Evolutionary conservation across 2,329 filamentous ascomycete genomes (phyloP), one percentile per base, ranked within the genome.

Genomic region (Geosmithia putterillii): DNA sequence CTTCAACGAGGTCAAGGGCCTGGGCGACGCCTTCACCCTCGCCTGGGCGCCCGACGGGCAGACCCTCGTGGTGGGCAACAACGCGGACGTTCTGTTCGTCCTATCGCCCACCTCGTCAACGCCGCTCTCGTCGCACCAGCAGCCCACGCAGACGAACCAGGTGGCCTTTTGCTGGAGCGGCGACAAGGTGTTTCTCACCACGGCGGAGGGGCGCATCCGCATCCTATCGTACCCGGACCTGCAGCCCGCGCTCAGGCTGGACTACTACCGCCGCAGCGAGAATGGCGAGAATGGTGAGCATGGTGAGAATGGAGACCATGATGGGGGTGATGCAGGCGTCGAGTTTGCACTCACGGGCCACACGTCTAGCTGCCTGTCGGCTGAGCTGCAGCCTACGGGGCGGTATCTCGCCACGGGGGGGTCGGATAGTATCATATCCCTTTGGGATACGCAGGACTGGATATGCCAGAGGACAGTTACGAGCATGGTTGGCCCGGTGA

Each of bases 371-470:
- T 86, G 82, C 53, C 69, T 84, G 47, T 73, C 77, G 8, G 71
- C 79, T 12, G 80, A 81, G 48, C 64, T 88, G 52, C 83, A 84
- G 48, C 83, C 85, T 1, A 78, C 75, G 38, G 84, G 79, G 36
- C 71, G 78, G 37, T 83, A 80, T 54, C 67, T 90, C 38, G 85
- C 85, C 0, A 83, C 83, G 0, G 85, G 84, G 23, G 83, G 83
- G 9, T 78, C 79, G 9, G 85, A 90, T 54, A 83, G 81, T 1
- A 73, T 86, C 42, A 82, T 89, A 50, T 72, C 81, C 5, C 66
- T 90, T 3, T 90, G 84, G 81, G 83, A 89, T 53, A 88, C 84
- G 3, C 71, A 72, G 36, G 79, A 85, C 50, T 88, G 83, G 82
- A 76, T 85, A 44, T 88, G 83, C 55, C 74, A 81, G 53, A 73